A percentile compares a stretch with the other conserved stretches of the same genome.
Conservation (phyloP, 257 asterid genomes). For the Primulina huaijiensis region DNA sequence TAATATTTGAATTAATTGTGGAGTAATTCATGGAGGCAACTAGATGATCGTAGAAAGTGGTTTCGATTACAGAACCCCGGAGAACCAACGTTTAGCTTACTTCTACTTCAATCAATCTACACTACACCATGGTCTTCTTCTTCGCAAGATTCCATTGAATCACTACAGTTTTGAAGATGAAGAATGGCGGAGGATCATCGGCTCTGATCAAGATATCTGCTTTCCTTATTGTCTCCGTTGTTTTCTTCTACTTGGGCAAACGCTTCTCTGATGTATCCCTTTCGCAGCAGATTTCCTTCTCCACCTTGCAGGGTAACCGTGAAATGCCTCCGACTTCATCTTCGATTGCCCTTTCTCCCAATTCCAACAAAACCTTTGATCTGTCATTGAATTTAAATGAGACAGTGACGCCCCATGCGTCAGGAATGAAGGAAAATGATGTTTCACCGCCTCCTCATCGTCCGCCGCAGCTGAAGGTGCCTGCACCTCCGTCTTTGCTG, state of each 20-base stretch:
- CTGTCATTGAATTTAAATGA: neutral
- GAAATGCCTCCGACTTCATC: neutral
- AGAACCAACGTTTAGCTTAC: neutral
- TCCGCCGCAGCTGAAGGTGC: constrained; percentile 10
- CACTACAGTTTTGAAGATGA: neutral
- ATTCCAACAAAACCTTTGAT: neutral
- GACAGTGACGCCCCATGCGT: neutral
- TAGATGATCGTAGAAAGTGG: neutral
- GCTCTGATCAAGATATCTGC: neutral
- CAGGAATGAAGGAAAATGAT: neutral
- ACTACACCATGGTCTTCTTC: neutral
- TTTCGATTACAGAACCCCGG: neutral
- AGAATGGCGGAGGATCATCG: neutral
- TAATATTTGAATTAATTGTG: too few species aligned
- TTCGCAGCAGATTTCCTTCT: neutral
- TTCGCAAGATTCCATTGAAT: neutral
- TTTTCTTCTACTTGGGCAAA: neutral
- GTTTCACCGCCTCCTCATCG: neutral
- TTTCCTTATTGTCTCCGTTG: neutral
- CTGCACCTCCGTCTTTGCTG: constrained; percentile 18
- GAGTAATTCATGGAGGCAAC: neutral
- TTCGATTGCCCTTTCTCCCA: neutral
- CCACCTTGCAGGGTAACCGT: neutral
- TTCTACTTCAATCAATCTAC: neutral
- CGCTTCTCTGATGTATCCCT: neutral